Evolutionary conservation across 148 eudicot species (phyloP).

Genomic region (Diospyros lotus): DNA sequence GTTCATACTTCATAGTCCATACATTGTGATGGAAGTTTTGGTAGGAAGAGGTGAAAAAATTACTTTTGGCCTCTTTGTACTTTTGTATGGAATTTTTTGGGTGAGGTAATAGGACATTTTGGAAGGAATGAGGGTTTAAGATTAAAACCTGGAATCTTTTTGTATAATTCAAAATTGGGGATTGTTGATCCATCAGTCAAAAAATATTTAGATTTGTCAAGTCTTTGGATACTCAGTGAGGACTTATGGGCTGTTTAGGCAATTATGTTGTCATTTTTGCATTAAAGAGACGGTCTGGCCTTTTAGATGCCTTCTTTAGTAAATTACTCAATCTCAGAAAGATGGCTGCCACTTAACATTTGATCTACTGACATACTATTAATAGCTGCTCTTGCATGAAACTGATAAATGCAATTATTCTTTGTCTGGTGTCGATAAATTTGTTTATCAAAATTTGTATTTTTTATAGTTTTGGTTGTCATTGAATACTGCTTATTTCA

Average conservation of each 20-base stretch:
- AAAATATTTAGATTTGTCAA: background rate
- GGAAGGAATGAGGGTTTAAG: background rate
- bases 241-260: background rate
- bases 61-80: background rate
- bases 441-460: background rate
- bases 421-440: background rate
- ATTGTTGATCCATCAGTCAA: background rate
- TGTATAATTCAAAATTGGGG: background rate
- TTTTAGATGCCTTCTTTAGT: background rate
- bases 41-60: background rate
- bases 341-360: background rate
- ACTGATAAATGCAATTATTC: background rate
- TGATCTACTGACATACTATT: background rate
- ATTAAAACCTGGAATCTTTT: background rate
- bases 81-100: background rate
- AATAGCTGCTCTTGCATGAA: background rate
- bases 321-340: background rate
- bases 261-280: background rate
- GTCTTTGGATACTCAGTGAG: background rate
- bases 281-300: background rate
- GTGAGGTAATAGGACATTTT: background rate
- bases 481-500: slow-evolving; percentile 8
- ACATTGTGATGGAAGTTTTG: background rate
- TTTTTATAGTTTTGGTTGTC: background rate
- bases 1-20: too few species aligned